phyloP scores from a whole-genome alignment of 805 yeast species.

The Grigorovia yakushimaensis region DNA sequence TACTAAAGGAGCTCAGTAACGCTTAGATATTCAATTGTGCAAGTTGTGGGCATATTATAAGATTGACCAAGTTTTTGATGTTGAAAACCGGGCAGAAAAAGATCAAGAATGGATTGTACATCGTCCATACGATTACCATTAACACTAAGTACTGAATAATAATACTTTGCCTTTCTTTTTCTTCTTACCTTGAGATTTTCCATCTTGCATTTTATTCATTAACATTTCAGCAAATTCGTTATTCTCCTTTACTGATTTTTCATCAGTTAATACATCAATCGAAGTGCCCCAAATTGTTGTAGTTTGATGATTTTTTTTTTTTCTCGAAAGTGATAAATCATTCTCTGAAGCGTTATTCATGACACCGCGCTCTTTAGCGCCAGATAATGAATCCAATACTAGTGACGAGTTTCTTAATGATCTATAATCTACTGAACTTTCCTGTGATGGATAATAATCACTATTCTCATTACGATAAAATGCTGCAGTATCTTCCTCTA shows the following conservation, averaged over 20 bases:
- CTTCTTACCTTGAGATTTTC: constrained; percentile 18
- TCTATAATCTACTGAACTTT: constrained; percentile 1
- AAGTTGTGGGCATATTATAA: too few species aligned
- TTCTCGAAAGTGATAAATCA: neutral
- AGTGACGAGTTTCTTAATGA: neutral
- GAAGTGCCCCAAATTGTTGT: constrained; percentile 74
- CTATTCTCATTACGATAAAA: constrained; percentile 54
- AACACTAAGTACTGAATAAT: constrained; percentile 18
- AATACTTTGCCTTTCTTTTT: constrained; percentile 35
- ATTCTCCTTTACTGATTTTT: constrained; percentile 33
- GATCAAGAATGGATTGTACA: too few species aligned
- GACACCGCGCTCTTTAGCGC: neutral
- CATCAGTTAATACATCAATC: constrained; percentile 24
- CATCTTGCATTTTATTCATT: constrained; percentile 40
- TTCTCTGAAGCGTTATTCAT: neutral
- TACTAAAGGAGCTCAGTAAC: too few species aligned
- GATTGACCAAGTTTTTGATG: too few species aligned
- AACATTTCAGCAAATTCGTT: constrained; percentile 43
- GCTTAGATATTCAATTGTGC: too few species aligned
- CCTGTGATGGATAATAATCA: constrained; percentile 16
- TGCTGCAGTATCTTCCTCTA: constrained; percentile 47
- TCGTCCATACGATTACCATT: too few species aligned
- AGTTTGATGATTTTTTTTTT: constrained; percentile 22
- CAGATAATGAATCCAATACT: constrained; percentile 4
- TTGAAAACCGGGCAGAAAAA: too few species aligned